A percentile compares a stretch with the other conserved stretches of the same genome.
Evolutionary conservation across 345 rosid genomes (phyloP).

Genomic region (Trapa bicornis): DNA sequence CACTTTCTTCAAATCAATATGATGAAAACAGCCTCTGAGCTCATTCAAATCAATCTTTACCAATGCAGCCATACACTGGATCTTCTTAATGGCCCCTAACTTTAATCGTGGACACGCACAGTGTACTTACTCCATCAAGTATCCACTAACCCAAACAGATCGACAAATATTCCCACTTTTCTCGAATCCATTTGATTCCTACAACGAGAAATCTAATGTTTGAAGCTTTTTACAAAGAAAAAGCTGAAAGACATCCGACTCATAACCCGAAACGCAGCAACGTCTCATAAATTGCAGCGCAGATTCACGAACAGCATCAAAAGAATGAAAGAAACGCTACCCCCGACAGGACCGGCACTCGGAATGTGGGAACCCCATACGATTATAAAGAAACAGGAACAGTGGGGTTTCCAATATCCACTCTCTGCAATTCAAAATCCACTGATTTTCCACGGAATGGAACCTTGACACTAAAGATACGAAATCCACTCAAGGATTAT

Average conservation of each 20-base stretch:
- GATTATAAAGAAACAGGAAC: background rate
- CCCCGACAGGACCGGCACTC: background rate
- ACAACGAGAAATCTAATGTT: background rate
- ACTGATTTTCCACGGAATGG: background rate
- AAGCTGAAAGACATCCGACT: background rate
- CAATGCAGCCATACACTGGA: too few species aligned
- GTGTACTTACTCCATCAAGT: background rate
- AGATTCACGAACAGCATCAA: background rate
- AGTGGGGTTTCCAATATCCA: background rate
- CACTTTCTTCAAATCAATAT: background rate
- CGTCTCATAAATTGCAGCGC: background rate
- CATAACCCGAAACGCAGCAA: background rate
- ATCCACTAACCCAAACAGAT: background rate
- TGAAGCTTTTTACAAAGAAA: background rate
- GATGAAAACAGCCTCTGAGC: background rate
- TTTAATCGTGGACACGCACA: too few species aligned
- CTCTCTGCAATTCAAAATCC: background rate
- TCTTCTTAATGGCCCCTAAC: too few species aligned
- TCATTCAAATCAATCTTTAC: too few species aligned
- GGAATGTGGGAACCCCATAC: conserved; percentile 1
- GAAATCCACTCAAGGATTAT: background rate
- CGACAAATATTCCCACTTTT: background rate
- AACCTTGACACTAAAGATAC: background rate
- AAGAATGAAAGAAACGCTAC: too few species aligned
- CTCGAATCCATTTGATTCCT: background rate